Conservation (phyloP, 176 grass and related monocot genomes). For the Cenchrus americanus region DNA sequence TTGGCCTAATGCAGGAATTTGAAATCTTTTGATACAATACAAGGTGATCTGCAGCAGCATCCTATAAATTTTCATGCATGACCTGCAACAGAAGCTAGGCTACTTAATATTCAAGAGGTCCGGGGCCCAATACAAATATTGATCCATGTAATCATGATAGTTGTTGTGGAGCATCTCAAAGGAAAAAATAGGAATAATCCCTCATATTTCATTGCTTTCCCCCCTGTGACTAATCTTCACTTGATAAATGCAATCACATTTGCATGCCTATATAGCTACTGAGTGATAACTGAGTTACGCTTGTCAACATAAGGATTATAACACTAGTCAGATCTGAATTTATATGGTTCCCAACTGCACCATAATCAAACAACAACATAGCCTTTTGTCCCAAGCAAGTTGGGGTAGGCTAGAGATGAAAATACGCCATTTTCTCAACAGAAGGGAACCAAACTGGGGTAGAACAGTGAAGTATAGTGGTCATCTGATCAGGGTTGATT, state of each 20-base stretch:
- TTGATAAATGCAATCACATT: conserved; percentile 4
- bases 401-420: no score
- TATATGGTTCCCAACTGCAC: conserved; percentile 2
- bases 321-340: background rate
- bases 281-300: background rate
- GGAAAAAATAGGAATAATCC: background rate
- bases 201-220: background rate
- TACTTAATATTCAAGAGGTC: background rate
- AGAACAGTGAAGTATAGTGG: background rate
- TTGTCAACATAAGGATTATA: conserved; percentile 11
- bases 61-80: conserved; percentile 11
- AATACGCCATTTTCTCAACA: background rate
- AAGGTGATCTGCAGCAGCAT: conserved; percentile 15
- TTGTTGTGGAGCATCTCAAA: background rate
- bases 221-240: background rate
- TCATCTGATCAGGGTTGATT: conserved; percentile 13
- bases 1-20: conserved; percentile 18
- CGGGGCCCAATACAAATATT: background rate
- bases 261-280: background rate
- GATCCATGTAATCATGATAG: background rate
- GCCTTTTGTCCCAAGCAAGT: no score
- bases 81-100: background rate
- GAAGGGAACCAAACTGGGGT: background rate
- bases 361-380: background rate
- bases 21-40: background rate